Evolutionary conservation across 306 rosid genomes (phyloP).

Genomic region (Gleditsia sinensis): DNA sequence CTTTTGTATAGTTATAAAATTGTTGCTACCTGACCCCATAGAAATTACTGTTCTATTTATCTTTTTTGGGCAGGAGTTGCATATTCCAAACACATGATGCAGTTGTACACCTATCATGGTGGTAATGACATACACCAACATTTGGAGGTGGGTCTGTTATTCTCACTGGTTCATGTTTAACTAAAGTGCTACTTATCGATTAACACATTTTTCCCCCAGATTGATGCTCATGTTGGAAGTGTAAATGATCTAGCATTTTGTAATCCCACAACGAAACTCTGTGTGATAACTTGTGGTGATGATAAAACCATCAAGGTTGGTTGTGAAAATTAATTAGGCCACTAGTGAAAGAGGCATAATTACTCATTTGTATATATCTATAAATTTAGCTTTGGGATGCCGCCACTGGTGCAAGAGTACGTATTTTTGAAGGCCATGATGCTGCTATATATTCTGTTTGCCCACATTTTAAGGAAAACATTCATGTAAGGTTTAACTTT

Average conservation of each 20-base stretch:
- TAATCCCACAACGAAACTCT: conserved; percentile 34
- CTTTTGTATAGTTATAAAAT: not conserved
- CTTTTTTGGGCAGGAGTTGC: conserved; percentile 34
- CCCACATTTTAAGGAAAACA: conserved; percentile 24
- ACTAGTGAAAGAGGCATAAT: not conserved
- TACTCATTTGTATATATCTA: conserved; percentile 8
- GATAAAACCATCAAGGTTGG: conserved; percentile 61
- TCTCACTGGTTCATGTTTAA: not conserved
- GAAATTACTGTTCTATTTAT: not conserved
- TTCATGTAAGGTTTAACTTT: conserved; percentile 34
- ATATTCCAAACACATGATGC: conserved; percentile 35
- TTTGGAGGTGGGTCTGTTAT: conserved; percentile 27
- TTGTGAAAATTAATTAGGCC: conserved; percentile 20
- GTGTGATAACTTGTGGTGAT: conserved; percentile 55
- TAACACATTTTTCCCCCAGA: conserved; percentile 24
- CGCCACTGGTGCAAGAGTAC: conserved; percentile 18
- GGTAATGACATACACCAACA: conserved; percentile 21
- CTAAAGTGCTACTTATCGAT: not conserved
- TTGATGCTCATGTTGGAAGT: conserved; percentile 62
- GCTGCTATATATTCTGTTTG: conserved; percentile 35
- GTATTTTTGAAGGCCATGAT: conserved; percentile 35
- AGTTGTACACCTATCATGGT: conserved; percentile 29
- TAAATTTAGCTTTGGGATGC: conserved; percentile 37
- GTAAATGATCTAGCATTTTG: conserved; percentile 57
- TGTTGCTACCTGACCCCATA: not conserved